phyloP scores from a whole-genome alignment of 1,284 basidiomycete genomes.

The Austroboletus niveus region DNA sequence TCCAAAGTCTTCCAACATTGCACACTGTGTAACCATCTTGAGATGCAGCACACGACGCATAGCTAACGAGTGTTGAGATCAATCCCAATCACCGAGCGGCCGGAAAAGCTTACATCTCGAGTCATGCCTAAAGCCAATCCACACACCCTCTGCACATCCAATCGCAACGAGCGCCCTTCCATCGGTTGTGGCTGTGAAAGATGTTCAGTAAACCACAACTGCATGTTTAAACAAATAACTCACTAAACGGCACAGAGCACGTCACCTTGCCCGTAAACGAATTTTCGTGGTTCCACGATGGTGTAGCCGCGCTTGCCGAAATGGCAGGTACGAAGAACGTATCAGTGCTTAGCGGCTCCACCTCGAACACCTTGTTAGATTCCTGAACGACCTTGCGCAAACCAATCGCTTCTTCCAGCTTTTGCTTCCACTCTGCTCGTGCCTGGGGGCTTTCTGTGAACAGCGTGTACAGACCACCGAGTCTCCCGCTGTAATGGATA shows the following conservation, averaged over 20 bases:
- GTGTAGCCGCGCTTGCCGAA: constrained; percentile 43
- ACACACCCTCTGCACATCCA: constrained; percentile 94
- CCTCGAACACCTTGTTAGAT: constrained; percentile 89
- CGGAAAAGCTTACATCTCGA: constrained; percentile 60
- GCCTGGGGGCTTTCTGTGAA: constrained; percentile 80
- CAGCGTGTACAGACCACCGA: constrained; percentile 80
- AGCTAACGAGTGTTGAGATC: constrained; percentile 42
- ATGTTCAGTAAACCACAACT: constrained; percentile 8
- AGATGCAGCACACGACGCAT: constrained; percentile 88
- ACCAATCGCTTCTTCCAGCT: constrained; percentile 85
- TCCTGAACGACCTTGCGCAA: constrained; percentile 86
- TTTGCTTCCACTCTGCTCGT: constrained; percentile 85
- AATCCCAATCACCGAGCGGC: neutral
- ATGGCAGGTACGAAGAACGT: constrained; percentile 77
- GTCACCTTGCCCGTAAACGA: constrained; percentile 87
- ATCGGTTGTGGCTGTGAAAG: constrained; percentile 67
- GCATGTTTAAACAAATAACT: constrained; percentile 33
- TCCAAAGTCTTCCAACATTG: constrained; percentile 92
- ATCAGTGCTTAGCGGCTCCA: constrained; percentile 81
- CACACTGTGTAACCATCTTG: constrained; percentile 89
- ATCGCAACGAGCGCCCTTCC: constrained; percentile 85
- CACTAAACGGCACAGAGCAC: constrained; percentile 91
- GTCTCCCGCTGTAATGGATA: constrained; percentile 80
- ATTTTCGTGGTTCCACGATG: constrained; percentile 68
- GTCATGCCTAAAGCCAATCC: constrained; percentile 92